These are phyloP conservation scores for Salix brachista DNA, from an alignment of 345 rosid species.

Conservation along the genomic window DNA sequence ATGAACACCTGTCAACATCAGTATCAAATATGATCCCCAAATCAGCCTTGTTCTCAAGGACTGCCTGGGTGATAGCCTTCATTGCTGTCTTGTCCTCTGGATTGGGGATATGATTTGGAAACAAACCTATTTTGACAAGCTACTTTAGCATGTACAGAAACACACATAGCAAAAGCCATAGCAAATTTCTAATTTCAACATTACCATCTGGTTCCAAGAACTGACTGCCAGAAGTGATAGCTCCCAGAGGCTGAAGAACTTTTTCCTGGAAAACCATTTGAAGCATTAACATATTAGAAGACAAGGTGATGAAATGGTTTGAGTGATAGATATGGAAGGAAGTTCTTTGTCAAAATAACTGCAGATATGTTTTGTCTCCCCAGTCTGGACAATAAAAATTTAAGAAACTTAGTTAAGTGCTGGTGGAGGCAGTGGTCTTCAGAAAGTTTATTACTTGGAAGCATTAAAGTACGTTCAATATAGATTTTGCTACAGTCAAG, in stretches of 20 bases:
- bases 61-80: slow-evolving; percentile 84
- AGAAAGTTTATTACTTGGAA: neutral
- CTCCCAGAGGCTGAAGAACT: slow-evolving; percentile 96
- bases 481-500: neutral
- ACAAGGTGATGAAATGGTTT: neutral
- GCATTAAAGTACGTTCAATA: neutral
- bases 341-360: neutral
- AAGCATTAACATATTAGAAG: neutral
- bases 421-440: neutral
- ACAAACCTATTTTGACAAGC: slow-evolving; percentile 53
- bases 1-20: slow-evolving; percentile 82
- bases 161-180: slow-evolving; percentile 3
- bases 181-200: slow-evolving; percentile 1
- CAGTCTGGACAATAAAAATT: neutral
- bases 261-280: slow-evolving; percentile 53
- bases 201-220: slow-evolving; percentile 97
- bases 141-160: slow-evolving; percentile 3
- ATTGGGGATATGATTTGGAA: slow-evolving; percentile 97
- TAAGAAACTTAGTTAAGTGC: neutral
- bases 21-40: slow-evolving; percentile 97
- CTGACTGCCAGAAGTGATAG: slow-evolving; percentile 86
- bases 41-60: slow-evolving; percentile 86
- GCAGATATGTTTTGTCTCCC: neutral
- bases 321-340: neutral
- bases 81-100: slow-evolving; percentile 95